phyloP scores from a whole-genome alignment of 2,329 filamentous ascomycete species.

The Monosporascus sp. region DNA sequence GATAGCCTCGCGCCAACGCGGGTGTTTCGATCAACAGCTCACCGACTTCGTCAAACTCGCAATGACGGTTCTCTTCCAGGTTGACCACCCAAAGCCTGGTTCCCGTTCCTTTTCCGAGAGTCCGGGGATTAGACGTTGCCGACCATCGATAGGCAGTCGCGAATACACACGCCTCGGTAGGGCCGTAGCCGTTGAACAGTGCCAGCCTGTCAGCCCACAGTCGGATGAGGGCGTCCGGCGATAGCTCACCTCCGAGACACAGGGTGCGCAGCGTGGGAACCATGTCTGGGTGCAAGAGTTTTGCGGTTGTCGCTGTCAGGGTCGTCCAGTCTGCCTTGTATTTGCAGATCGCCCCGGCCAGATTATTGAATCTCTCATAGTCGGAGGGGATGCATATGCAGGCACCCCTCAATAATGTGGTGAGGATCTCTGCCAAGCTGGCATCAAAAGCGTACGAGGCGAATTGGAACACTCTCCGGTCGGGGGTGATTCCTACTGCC shows the following conservation, averaged over 20 bases:
- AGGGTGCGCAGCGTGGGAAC: conserved; percentile 15
- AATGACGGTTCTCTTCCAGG: background rate
- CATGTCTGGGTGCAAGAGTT: conserved; percentile 11
- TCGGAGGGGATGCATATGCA: conserved; percentile 34
- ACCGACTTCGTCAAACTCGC: conserved; percentile 24
- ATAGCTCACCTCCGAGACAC: conserved; percentile 21
- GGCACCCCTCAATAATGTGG: conserved; percentile 30
- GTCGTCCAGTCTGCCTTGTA: conserved; percentile 12
- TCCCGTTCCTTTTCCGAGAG: background rate
- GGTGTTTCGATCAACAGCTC: conserved; percentile 34
- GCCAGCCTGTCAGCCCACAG: conserved; percentile 9
- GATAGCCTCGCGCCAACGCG: conserved; percentile 32
- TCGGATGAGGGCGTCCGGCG: conserved; percentile 19
- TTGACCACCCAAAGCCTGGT: background rate
- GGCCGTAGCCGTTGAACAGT: conserved; percentile 29
- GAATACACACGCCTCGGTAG: conserved; percentile 21
- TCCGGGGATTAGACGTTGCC: background rate
- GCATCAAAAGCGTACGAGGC: conserved; percentile 34
- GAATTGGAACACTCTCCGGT: conserved; percentile 16
- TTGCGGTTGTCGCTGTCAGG: conserved; percentile 18
- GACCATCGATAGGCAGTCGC: conserved; percentile 8
- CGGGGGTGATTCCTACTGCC: conserved; percentile 1
- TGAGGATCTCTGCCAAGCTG: conserved; percentile 29
- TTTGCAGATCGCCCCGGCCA: conserved; percentile 17
- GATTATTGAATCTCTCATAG: conserved; percentile 27